Evolutionary conservation across 371 early-diverging fungal species (phyloP).

Genomic region (Sporodiniella umbellata): DNA sequence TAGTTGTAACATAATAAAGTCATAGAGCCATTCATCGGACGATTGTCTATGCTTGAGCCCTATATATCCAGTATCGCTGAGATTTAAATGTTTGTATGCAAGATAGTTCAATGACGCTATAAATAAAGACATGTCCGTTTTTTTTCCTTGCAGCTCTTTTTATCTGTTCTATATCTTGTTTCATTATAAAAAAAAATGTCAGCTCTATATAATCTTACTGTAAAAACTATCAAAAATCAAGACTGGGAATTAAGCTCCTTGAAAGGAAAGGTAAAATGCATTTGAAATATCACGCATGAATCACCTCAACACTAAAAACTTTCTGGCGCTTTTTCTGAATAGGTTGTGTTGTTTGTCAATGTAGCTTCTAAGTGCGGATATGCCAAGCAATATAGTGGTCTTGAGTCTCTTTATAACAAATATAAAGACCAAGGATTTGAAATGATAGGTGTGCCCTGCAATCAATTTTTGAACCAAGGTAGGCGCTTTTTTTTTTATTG

Average conservation of each 20-base stretch:
- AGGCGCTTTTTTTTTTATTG: not conserved
- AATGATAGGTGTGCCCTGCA: constrained; percentile 86
- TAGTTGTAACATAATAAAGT: too few species aligned
- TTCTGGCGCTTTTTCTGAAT: too few species aligned
- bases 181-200: constrained; percentile 1
- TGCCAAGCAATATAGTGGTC: constrained; percentile 81
- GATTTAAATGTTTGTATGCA: too few species aligned
- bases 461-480: constrained; percentile 87
- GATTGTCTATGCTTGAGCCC: too few species aligned
- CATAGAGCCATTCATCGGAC: too few species aligned
- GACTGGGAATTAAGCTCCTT: constrained; percentile 39
- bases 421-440: constrained; percentile 76
- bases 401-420: constrained; percentile 79
- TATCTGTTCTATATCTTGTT: not conserved
- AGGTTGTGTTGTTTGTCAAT: constrained; percentile 90
- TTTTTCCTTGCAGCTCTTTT: too few species aligned
- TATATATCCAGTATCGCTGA: too few species aligned
- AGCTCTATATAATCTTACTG: constrained; percentile 33
- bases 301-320: too few species aligned
- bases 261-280: constrained; percentile 41
- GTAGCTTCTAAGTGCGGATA: constrained; percentile 96
- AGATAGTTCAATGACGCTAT: too few species aligned
- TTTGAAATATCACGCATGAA: too few species aligned
- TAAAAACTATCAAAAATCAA: constrained; percentile 38
- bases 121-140: too few species aligned